phyloP scores from a whole-genome alignment of 768 basidiomycete genomes.

The Cubamyces sp. region DNA sequence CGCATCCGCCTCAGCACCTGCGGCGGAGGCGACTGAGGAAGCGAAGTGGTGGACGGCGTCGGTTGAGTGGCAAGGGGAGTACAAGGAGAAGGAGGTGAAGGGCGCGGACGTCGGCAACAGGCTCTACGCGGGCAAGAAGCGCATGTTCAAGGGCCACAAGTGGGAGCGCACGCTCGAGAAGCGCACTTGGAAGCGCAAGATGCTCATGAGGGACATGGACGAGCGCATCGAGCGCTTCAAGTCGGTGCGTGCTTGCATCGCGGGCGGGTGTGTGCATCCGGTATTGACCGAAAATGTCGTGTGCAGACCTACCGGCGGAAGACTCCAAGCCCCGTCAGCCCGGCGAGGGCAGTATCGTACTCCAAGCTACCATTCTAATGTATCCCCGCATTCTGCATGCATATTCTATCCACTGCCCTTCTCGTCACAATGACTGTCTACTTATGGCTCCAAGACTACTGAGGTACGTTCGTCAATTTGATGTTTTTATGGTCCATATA shows the following conservation, averaged over 20 bases:
- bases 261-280: background rate
- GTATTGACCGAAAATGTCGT: background rate
- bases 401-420: background rate
- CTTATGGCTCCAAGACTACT: no score
- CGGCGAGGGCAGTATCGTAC: constrained; percentile 25
- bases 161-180: constrained; percentile 68
- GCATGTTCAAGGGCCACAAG: constrained; percentile 94
- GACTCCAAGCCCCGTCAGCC: constrained; percentile 27
- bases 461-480: no score
- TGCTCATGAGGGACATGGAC: constrained; percentile 72
- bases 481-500: no score
- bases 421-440: no score
- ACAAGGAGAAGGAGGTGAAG: constrained; percentile 40
- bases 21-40: background rate
- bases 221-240: constrained; percentile 70
- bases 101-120: constrained; percentile 60
- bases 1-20: constrained; percentile 18
- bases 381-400: background rate
- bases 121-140: constrained; percentile 75
- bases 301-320: constrained; percentile 27
- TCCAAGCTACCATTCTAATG: constrained; percentile 30
- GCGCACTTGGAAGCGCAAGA: constrained; percentile 50
- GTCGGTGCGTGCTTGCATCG: constrained; percentile 43
- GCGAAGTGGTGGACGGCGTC: constrained; percentile 19
- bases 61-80: constrained; percentile 35